phyloP scores from a whole-genome alignment of 1,284 basidiomycete species.

The Sphagnurus paluster region DNA sequence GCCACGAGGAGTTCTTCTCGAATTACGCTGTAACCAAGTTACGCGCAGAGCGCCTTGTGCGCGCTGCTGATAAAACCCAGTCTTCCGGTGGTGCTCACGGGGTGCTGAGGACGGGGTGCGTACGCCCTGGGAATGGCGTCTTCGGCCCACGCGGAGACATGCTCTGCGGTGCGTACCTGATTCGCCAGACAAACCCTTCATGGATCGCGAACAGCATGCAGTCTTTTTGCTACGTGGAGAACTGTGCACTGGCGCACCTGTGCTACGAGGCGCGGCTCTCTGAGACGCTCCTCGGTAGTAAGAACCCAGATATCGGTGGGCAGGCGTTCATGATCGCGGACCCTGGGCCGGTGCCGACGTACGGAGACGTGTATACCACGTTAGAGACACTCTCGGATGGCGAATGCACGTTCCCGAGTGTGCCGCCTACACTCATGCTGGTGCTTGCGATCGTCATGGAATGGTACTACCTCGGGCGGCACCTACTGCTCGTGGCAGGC shows the following conservation, averaged over 20 bases:
- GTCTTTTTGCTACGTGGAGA: conserved; percentile 72
- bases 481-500: conserved; percentile 33
- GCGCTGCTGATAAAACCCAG: conserved; percentile 51
- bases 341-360: conserved; percentile 58
- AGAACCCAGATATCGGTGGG: conserved; percentile 66
- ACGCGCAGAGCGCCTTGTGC: conserved; percentile 53
- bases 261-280: conserved; percentile 68
- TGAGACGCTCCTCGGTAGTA: conserved; percentile 39
- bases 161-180: conserved; percentile 60
- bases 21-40: conserved; percentile 68
- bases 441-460: conserved; percentile 56
- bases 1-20: conserved; percentile 62
- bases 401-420: conserved; percentile 48
- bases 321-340: conserved; percentile 66
- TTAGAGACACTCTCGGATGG: conserved; percentile 50
- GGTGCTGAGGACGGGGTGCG: conserved; percentile 61
- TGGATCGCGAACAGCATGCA: conserved; percentile 61
- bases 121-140: conserved; percentile 74
- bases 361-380: conserved; percentile 56
- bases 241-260: conserved; percentile 67
- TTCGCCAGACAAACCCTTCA: conserved; percentile 56
- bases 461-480: conserved; percentile 47
- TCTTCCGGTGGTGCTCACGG: conserved; percentile 27
- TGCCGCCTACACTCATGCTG: conserved; percentile 59
- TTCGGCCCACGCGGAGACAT: conserved; percentile 75